Conservation (phyloP, 108 stramenopile genomes). For the Cyclotella kingstonii region DNA sequence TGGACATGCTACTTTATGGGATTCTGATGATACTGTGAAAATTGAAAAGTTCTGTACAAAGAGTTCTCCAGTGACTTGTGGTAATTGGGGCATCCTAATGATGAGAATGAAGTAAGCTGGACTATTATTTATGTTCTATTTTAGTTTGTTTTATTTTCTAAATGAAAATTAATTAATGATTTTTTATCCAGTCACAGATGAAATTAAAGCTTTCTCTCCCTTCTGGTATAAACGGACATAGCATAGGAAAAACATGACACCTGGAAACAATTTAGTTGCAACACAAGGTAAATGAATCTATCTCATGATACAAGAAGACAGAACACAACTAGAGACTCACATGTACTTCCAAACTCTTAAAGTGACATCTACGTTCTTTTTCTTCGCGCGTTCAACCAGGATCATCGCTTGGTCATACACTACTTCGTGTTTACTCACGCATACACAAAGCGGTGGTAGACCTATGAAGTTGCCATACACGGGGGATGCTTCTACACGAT, state of each 20-base stretch:
- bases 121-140: neutral
- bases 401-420: conserved; percentile 71
- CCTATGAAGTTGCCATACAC: conserved; percentile 56
- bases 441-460: conserved; percentile 73
- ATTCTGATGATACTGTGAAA: neutral
- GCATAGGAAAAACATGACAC: conserved; percentile 79
- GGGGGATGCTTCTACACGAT: conserved; percentile 61
- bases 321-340: conserved; percentile 19
- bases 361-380: conserved; percentile 56
- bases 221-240: conserved; percentile 66
- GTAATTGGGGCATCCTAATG: neutral
- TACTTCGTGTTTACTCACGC: conserved; percentile 76
- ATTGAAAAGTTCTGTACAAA: neutral
- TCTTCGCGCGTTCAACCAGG: conserved; percentile 53
- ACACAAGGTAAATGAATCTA: neutral
- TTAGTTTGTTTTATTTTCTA: neutral
- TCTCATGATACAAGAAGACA: neutral
- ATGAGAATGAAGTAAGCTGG: neutral
- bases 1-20: neutral
- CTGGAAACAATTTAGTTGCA: conserved; percentile 27
- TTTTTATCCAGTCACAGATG: conserved; percentile 64
- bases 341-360: conserved; percentile 75
- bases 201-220: conserved; percentile 63
- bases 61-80: neutral
- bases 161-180: conserved; percentile 20